phyloP scores from a whole-genome alignment of 2,329 filamentous ascomycete genomes.

The Aureobasidium sp. region DNA sequence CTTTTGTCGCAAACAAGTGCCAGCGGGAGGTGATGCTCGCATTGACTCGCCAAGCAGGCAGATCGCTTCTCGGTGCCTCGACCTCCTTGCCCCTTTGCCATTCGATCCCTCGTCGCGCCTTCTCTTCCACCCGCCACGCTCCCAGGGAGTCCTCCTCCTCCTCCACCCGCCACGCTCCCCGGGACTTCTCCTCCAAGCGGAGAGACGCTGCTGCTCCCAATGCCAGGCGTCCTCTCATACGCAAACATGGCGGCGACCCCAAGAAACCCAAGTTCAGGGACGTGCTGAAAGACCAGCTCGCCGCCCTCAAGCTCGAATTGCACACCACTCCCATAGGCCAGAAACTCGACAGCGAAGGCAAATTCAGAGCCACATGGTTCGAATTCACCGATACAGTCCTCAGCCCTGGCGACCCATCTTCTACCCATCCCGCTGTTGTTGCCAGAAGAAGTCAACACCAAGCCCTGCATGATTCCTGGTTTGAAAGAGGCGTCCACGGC shows the following conservation, averaged over 20 bases:
- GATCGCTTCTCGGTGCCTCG: slow-evolving; percentile 34
- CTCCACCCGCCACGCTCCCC: not conserved
- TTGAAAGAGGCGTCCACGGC: slow-evolving; percentile 17
- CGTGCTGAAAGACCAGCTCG: slow-evolving; percentile 19
- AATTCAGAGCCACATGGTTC: slow-evolving; percentile 22
- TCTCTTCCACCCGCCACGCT: not conserved
- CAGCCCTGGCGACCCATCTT: not conserved
- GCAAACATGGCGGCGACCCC: not conserved
- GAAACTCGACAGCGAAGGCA: slow-evolving; percentile 21
- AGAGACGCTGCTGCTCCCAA: not conserved
- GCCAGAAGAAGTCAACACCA: not conserved
- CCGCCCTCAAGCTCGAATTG: slow-evolving; percentile 21
- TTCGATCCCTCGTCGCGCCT: slow-evolving; percentile 13
- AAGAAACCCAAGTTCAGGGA: not conserved
- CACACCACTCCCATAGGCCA: slow-evolving; percentile 25
- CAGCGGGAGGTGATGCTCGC: slow-evolving; percentile 15
- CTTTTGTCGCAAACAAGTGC: not conserved
- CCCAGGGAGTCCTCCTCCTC: not conserved
- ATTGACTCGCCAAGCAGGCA: slow-evolving; percentile 15
- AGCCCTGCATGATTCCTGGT: slow-evolving; percentile 3
- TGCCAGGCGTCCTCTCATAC: not conserved
- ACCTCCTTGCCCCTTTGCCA: slow-evolving; percentile 23
- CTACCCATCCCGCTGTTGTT: not conserved
- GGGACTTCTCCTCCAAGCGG: not conserved
- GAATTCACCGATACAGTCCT: slow-evolving; percentile 15